Conservation (phyloP, 225 moss, liverwort and hornwort species). For the Pseudisothecium myosuroides region DNA sequence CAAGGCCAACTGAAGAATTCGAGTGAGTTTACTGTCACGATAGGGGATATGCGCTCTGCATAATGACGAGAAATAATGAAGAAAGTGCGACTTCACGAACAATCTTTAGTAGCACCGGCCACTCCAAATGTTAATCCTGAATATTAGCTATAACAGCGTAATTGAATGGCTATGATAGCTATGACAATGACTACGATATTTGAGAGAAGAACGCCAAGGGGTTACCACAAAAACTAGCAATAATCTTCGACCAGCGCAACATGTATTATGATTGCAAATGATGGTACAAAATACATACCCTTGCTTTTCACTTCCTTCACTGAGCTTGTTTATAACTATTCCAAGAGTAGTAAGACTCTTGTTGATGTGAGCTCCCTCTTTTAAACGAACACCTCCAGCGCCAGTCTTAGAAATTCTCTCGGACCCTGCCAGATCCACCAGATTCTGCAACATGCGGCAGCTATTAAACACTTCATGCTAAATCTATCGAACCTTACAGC, state of each 20-base stretch:
- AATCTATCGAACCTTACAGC: background rate
- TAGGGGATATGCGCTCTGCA: constrained; percentile 85
- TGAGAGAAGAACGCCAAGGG: background rate
- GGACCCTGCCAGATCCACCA: constrained; percentile 93
- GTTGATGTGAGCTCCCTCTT: constrained; percentile 87
- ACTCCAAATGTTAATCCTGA: background rate
- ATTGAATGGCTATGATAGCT: background rate
- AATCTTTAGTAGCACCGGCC: background rate
- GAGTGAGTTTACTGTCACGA: constrained; percentile 89
- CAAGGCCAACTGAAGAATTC: constrained; percentile 82
- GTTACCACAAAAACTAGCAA: background rate
- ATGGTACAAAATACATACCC: constrained; percentile 32
- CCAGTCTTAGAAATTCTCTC: constrained; percentile 87
- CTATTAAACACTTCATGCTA: background rate
- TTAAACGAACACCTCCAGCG: constrained; percentile 73
- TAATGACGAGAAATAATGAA: background rate
- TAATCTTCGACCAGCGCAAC: background rate
- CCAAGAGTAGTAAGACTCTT: constrained; percentile 86
- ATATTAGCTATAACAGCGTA: background rate
- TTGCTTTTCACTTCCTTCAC: constrained; percentile 69
- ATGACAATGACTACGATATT: background rate
- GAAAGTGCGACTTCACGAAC: background rate
- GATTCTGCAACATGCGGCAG: constrained; percentile 42
- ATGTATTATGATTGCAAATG: background rate
- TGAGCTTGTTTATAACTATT: constrained; percentile 88